These are phyloP conservation scores for Peronospora farinosa DNA, from an alignment of 352 stramenopile genomes.

Conservation along the genomic window DNA sequence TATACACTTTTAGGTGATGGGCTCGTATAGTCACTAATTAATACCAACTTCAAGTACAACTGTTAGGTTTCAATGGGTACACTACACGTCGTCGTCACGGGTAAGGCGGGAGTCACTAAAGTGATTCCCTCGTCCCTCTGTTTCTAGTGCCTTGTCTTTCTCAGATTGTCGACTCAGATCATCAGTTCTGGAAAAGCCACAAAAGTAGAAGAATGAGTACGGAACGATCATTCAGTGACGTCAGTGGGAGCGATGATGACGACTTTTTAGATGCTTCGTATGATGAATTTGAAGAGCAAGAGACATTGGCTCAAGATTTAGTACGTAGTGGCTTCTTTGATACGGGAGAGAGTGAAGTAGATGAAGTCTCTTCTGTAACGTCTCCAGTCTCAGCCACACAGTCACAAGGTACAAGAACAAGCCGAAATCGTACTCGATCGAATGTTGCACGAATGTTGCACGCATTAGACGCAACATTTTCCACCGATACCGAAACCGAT, in stretches of 20 bases:
- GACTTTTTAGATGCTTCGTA: conserved; percentile 26
- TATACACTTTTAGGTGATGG: too few species aligned
- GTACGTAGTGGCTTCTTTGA: conserved; percentile 18
- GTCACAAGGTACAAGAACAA: neutral
- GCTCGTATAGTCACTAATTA: too few species aligned
- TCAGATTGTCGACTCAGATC: conserved; percentile 1
- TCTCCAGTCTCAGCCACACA: neutral
- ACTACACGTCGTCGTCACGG: neutral
- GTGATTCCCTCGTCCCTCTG: too few species aligned
- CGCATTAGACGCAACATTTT: conserved; percentile 42
- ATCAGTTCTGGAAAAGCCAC: conserved; percentile 3
- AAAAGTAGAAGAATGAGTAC: conserved; percentile 10
- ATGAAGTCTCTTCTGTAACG: neutral
- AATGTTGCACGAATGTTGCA: conserved; percentile 44
- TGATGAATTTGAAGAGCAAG: conserved; percentile 33
- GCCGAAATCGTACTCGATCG: conserved; percentile 2
- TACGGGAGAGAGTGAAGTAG: neutral
- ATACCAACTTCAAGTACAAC: neutral
- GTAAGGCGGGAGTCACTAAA: too few species aligned
- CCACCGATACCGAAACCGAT: conserved; percentile 27
- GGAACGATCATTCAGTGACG: conserved; percentile 11
- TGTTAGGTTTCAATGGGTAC: neutral
- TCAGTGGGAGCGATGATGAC: conserved; percentile 22
- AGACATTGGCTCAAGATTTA: conserved; percentile 25
- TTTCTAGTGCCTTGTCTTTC: neutral